Evolutionary conservation across 1,139 yeast genomes (phyloP).

Genomic region (Blastobotrys apis): DNA sequence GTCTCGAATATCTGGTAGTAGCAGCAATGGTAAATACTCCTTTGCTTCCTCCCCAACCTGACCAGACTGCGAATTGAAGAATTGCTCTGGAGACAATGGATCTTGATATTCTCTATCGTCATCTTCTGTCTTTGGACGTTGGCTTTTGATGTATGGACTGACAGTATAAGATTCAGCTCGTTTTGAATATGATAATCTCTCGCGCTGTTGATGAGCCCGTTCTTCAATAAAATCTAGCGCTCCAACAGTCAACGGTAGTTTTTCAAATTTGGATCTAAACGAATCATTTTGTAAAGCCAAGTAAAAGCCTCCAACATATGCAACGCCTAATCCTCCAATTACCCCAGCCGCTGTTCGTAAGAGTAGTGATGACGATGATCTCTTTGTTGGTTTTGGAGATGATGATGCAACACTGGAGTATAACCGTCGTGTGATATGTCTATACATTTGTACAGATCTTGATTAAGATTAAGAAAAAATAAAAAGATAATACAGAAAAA

Average conservation of each 20-base stretch:
- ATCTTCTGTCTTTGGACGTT: slow-evolving; percentile 11
- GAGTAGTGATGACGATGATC: neutral
- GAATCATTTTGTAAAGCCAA: slow-evolving; percentile 14
- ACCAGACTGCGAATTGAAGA: slow-evolving; percentile 31
- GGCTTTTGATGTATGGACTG: slow-evolving; percentile 22
- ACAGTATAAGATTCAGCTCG: slow-evolving; percentile 13
- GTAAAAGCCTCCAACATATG: slow-evolving; percentile 5
- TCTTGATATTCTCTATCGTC: slow-evolving; percentile 21
- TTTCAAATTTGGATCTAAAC: slow-evolving; percentile 21
- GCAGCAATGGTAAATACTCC: slow-evolving; percentile 30
- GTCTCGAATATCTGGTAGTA: slow-evolving; percentile 29
- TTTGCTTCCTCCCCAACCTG: slow-evolving; percentile 24
- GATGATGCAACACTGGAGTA: neutral
- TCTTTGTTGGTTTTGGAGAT: neutral
- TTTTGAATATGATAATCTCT: slow-evolving; percentile 18
- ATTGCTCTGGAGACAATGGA: slow-evolving; percentile 28
- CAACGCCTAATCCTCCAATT: neutral
- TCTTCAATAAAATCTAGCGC: slow-evolving; percentile 30
- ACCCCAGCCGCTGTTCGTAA: neutral
- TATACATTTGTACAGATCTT: too few species aligned
- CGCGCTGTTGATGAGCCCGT: slow-evolving; percentile 22
- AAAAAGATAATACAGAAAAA: too few species aligned
- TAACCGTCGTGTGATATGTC: too few species aligned
- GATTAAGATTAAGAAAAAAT: too few species aligned
- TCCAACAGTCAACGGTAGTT: slow-evolving; percentile 24